Base-by-base conservation (phyloP, 2,329 filamentous ascomycete species). In the Colletotrichum sp. region DNA sequence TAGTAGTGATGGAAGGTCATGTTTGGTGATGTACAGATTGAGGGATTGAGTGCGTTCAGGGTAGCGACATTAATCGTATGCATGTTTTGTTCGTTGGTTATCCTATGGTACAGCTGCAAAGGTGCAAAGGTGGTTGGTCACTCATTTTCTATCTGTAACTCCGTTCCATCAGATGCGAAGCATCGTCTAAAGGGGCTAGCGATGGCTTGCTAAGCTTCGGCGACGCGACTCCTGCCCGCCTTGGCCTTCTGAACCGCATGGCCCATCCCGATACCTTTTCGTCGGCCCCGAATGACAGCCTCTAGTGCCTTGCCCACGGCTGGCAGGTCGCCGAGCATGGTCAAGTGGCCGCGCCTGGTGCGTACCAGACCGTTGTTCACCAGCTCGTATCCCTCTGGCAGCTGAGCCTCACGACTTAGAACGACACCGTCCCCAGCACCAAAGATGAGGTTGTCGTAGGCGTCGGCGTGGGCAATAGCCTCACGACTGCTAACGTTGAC, bases 341-440 rank as follows among this genome's bases (percentile, higher is more conserved):
- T 96, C 43, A 98, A 93, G 85, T 98, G 96, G 0, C 96, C 96
- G 5, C 95, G 89, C 78, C 98, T 95, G 70, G 93, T 96, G 79
- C 92, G 93, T 15, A 98, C 91, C 22, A 95, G 87, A 0, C 96
- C 96, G 15, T 93, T 93, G 61, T 90, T 91, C 2, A 93, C 95
- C 43, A 94, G 88, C 65, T 90, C 89, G 82, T 98, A 98, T 0
- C 96, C 96, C 4, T 91, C 86, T 0, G 96, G 96, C 58, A 97
- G 84, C 94, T 97, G 96, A 0, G 96, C 94, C 76, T 96, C 95
- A 66, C 92, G 92, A 0, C 96, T 95, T 8, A 98, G 89, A 70
- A 96, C 95, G 0, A 98, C 96, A 0, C 96, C 96, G 82, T 98
- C 96, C 3, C 96, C 96, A 27, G 93, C 93, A 1, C 94, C 94